phyloP scores from a whole-genome alignment of 164 flowering plant genomes.

The Magnolia officinalis region DNA sequence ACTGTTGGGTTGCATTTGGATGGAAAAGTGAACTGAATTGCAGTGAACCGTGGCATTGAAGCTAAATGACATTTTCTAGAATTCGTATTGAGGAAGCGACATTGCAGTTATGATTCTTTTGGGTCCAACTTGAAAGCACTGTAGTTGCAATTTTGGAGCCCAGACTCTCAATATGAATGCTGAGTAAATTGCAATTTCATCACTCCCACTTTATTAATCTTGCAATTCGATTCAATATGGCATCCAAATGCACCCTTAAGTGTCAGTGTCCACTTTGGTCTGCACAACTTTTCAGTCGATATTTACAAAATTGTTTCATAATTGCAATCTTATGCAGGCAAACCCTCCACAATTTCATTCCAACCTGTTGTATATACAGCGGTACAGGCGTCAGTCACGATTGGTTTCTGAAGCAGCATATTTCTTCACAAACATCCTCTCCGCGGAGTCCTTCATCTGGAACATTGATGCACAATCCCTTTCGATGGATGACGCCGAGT shows the following conservation, averaged over 20 bases:
- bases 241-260: neutral
- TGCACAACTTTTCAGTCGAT: neutral
- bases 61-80: no score
- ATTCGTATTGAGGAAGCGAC: no score
- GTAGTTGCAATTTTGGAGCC: neutral
- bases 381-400: constrained; percentile 79
- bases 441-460: constrained; percentile 81
- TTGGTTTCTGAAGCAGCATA: constrained; percentile 86
- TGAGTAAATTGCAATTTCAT: neutral
- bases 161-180: neutral
- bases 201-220: neutral
- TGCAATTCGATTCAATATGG: neutral
- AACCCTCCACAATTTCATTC: constrained; percentile 97
- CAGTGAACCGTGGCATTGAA: neutral
- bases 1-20: neutral
- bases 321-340: constrained; percentile 50
- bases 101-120: no score
- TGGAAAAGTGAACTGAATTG: neutral
- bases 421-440: constrained; percentile 89
- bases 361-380: constrained; percentile 77
- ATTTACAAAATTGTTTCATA: constrained; percentile 1
- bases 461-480: constrained; percentile 78
- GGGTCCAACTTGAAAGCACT: neutral
- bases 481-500: constrained; percentile 89
- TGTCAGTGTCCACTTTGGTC: neutral